Evolutionary conservation across 345 rosid genomes (phyloP).

Genomic region (Balakata baccata): DNA sequence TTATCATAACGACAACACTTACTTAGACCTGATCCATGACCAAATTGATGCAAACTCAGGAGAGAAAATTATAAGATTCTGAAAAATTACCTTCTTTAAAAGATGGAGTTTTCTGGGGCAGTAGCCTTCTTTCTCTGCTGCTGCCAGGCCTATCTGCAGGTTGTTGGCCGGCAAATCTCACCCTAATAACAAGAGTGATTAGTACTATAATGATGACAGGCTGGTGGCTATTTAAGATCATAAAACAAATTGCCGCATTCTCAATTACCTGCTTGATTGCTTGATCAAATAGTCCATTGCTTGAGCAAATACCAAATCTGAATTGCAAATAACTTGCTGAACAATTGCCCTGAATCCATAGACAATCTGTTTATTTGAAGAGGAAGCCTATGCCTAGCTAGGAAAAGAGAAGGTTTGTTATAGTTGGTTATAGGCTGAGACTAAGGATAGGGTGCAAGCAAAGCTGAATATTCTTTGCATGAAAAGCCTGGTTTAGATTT

Average conservation of each 20-base stretch:
- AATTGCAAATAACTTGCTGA: background rate
- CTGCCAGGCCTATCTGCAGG: conserved; percentile 24
- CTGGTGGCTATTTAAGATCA: background rate
- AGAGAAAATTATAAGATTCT: background rate
- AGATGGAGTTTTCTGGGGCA: conserved; percentile 34
- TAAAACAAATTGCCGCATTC: background rate
- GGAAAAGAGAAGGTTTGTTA: conserved; percentile 2
- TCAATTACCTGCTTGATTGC: conserved; percentile 30
- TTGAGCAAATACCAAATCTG: background rate
- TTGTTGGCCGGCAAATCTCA: conserved; percentile 29
- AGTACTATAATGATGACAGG: background rate
- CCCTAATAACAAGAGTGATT: conserved; percentile 26
- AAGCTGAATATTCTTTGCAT: conserved; percentile 43
- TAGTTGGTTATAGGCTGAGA: conserved; percentile 13
- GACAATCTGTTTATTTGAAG: conserved; percentile 29
- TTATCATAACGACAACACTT: background rate
- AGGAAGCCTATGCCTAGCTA: conserved; percentile 18
- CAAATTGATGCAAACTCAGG: too few relatives aligned
- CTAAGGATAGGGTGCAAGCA: conserved; percentile 23
- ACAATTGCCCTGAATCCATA: conserved; percentile 12
- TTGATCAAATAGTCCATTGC: conserved; percentile 39
- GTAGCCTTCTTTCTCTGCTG: conserved; percentile 18
- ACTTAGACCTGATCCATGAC: background rate
- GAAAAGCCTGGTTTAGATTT: conserved; percentile 26
- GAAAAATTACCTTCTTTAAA: conserved; percentile 38